These are phyloP conservation scores for Penicillium sp. DNA, from an alignment of 2,329 filamentous ascomycete genomes.

Conservation along the genomic window DNA sequence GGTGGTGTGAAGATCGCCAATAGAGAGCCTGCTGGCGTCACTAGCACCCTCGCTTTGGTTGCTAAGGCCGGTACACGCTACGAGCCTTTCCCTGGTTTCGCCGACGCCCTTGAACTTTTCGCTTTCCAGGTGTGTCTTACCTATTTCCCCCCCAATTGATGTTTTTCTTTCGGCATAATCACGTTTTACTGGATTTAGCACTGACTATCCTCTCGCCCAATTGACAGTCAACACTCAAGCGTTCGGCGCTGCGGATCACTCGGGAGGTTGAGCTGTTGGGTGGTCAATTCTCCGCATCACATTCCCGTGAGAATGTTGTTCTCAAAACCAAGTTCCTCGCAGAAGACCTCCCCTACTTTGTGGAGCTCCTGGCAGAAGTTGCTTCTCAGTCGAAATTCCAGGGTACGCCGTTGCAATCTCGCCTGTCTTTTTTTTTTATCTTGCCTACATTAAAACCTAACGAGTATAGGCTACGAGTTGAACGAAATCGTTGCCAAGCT, in stretches of 20 bases:
- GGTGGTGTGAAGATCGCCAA: conserved; percentile 90
- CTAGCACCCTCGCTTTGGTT: conserved; percentile 88
- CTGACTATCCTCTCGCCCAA: conserved; percentile 20
- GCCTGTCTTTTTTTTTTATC: no score
- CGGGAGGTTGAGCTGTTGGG: conserved; percentile 96
- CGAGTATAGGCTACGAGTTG: conserved; percentile 76
- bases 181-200: background rate
- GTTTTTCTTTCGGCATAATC: background rate
- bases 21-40: conserved; percentile 85
- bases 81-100: conserved; percentile 85
- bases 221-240: conserved; percentile 77
- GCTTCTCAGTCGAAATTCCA: conserved; percentile 86
- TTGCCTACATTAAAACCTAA: background rate
- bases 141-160: conserved; percentile 27
- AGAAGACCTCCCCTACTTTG: conserved; percentile 95
- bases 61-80: conserved; percentile 94
- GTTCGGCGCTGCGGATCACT: conserved; percentile 89
- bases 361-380: conserved; percentile 93
- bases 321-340: conserved; percentile 94
- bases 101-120: conserved; percentile 89
- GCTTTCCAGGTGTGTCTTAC: conserved; percentile 81
- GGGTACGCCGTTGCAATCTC: conserved; percentile 48
- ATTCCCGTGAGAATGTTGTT: conserved; percentile 91
- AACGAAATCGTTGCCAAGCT: conserved; percentile 82
- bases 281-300: conserved; percentile 82